Evolutionary conservation across 305 asterid species (phyloP), one percentile per base, ranked within the genome.

Genomic region (Caryopteris hybrid): DNA sequence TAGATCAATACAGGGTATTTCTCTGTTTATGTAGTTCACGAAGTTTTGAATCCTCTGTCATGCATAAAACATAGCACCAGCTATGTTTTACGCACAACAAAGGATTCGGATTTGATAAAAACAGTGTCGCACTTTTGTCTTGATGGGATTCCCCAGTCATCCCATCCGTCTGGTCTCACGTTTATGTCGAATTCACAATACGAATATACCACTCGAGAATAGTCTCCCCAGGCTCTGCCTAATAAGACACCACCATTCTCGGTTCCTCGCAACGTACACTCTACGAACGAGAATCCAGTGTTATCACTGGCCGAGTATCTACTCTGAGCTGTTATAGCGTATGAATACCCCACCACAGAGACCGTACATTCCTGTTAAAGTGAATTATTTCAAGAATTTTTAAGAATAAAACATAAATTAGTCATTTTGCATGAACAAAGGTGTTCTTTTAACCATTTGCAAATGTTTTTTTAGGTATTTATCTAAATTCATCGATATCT

Each of bases 181-280:
- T 81, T 69, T 18, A 67, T 43, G 25, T 79, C 76, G 13, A 90
- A 67, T 31, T 79, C 60, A 25, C 86, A 69, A 11, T 77, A 80
- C 1, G 92, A 74, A 71, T 67, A 87, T 25, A 78, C 71, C 9
- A 81, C 73, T 39, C 75, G 60, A 7, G 96, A 86, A 51, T 82
- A 85, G 1, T 73, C 76, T 34, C 95, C 92, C 95, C 91, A 87
- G 9, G 96, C 95, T 72, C 96, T 83, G 9, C 93, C 95, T 74
- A 90, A 36, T 4, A 64, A 79, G 0, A 80, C 46, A 8, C 52
- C 17, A 23, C 78, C 39, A 10, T 41, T 10, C 47, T 58, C 89
- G 9, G 41, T 68, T 33, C 88, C 90, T 0, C 58, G 36, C 0
- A 89, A 52, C 1, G 69, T 76, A 36, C 95, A 87, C n/a, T 83